These are phyloP conservation scores for Mortierella sp. DNA, from an alignment of 371 early-diverging fungal species.

Conservation along the genomic window DNA sequence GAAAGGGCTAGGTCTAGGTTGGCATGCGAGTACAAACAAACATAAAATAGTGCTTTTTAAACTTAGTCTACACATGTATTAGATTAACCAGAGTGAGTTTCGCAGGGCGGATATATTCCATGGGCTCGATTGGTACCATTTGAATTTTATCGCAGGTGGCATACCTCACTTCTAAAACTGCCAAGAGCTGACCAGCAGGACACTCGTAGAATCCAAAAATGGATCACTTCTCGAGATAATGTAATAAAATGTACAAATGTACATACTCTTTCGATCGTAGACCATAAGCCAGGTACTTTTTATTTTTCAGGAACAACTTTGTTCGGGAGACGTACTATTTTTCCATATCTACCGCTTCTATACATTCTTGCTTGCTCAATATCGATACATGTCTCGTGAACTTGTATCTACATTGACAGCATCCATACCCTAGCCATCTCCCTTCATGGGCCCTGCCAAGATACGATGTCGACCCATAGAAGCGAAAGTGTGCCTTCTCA, in stretches of 20 bases:
- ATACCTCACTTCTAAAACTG: too few relatives aligned
- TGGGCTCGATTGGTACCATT: not conserved
- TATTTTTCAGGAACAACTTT: not conserved
- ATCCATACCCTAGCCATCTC: too few relatives aligned
- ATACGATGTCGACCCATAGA: too few relatives aligned
- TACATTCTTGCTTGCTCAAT: too few relatives aligned
- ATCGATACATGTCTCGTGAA: too few relatives aligned
- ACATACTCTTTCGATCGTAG: not conserved
- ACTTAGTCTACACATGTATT: not conserved
- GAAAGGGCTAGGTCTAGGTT: too few relatives aligned
- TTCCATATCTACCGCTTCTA: not conserved
- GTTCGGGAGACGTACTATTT: not conserved
- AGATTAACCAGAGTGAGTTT: not conserved
- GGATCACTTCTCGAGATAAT: too few relatives aligned
- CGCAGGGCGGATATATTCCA: not conserved
- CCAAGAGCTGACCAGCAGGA: too few relatives aligned
- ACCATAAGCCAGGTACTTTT: not conserved
- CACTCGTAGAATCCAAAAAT: not conserved
- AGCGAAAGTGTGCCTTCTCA: not conserved
- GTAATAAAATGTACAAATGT: too few relatives aligned
- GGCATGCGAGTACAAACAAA: not conserved
- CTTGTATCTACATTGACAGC: too few relatives aligned
- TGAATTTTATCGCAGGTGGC: too few relatives aligned
- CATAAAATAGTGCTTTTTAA: not conserved
- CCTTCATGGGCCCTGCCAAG: too few relatives aligned